phyloP scores from a whole-genome alignment of 768 basidiomycete genomes.

The Leccinum broughii region DNA sequence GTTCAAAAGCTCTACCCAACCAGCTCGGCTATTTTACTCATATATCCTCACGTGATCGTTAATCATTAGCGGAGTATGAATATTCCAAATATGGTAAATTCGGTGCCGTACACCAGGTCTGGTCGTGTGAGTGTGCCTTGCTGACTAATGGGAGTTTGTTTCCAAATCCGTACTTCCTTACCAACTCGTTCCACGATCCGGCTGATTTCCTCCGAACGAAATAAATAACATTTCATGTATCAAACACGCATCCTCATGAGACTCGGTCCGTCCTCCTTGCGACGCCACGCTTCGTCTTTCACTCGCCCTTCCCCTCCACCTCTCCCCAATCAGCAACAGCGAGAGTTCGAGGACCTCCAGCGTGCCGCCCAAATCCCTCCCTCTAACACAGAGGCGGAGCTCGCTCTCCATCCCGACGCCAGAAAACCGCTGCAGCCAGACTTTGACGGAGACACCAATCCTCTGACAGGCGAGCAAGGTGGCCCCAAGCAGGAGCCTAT shows the following conservation, averaged over 20 bases:
- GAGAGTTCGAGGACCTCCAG: conserved; percentile 84
- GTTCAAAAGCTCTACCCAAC: background rate
- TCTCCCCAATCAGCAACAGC: conserved; percentile 73
- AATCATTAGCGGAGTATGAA: conserved; percentile 1
- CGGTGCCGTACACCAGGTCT: background rate
- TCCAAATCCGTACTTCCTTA: background rate
- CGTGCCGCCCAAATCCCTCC: conserved; percentile 55
- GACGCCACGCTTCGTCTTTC: conserved; percentile 36
- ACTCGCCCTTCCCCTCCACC: conserved; percentile 72
- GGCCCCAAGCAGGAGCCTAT: conserved; percentile 90
- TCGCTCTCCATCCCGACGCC: conserved; percentile 70
- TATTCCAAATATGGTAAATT: background rate
- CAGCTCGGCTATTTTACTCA: conserved; percentile 7
- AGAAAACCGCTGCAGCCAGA: conserved; percentile 57
- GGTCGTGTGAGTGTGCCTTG: conserved; percentile 9
- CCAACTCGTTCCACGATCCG: background rate
- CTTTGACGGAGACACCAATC: conserved; percentile 82
- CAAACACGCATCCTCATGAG: background rate
- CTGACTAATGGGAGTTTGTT: background rate
- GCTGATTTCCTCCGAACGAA: background rate
- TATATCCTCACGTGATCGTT: conserved; percentile 8
- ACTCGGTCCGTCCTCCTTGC: background rate
- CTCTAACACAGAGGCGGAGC: conserved; percentile 40
- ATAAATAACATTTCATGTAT: background rate
- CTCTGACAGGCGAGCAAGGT: conserved; percentile 78